phyloP scores from a whole-genome alignment of 75 land plant genomes.

The Larix kaempferi region DNA sequence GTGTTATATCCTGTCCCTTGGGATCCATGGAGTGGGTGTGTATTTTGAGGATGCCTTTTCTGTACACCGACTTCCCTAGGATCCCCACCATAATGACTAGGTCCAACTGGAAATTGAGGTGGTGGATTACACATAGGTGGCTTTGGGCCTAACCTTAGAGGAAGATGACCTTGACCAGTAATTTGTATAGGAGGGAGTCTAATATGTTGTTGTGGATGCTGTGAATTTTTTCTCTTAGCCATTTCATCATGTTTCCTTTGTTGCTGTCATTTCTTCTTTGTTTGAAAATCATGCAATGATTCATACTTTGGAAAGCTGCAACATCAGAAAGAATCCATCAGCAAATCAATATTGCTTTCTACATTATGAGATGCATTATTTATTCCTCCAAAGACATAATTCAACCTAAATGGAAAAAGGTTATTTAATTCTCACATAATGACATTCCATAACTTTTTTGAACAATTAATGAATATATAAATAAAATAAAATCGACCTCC shows the following conservation, averaged over 20 bases:
- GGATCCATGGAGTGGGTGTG: slow-evolving; percentile 51
- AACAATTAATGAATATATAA: background rate
- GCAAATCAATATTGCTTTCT: background rate
- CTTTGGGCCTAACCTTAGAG: slow-evolving; percentile 59
- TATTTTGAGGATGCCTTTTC: slow-evolving; percentile 65
- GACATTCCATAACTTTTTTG: background rate
- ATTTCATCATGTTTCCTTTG: slow-evolving; percentile 85
- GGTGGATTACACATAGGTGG: slow-evolving; percentile 46
- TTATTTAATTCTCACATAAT: background rate
- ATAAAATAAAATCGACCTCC: slow-evolving; percentile 47
- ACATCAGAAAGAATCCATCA: background rate
- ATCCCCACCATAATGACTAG: slow-evolving; percentile 49
- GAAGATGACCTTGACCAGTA: slow-evolving; percentile 44
- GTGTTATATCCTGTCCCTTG: slow-evolving; percentile 43
- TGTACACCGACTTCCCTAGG: slow-evolving; percentile 65
- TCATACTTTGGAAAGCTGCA: slow-evolving; percentile 88
- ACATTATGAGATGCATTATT: background rate
- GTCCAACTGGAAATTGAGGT: slow-evolving; percentile 37
- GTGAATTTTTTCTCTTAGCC: slow-evolving; percentile 72
- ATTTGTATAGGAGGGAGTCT: slow-evolving; percentile 80
- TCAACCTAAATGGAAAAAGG: background rate
- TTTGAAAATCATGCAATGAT: slow-evolving; percentile 92
- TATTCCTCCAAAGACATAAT: too few relatives aligned
- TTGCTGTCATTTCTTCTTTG: slow-evolving; percentile 92
- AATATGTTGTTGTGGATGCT: slow-evolving; percentile 58